Base-by-base conservation (phyloP, 1,284 basidiomycete genomes). In the Cryptococcus sp. region DNA sequence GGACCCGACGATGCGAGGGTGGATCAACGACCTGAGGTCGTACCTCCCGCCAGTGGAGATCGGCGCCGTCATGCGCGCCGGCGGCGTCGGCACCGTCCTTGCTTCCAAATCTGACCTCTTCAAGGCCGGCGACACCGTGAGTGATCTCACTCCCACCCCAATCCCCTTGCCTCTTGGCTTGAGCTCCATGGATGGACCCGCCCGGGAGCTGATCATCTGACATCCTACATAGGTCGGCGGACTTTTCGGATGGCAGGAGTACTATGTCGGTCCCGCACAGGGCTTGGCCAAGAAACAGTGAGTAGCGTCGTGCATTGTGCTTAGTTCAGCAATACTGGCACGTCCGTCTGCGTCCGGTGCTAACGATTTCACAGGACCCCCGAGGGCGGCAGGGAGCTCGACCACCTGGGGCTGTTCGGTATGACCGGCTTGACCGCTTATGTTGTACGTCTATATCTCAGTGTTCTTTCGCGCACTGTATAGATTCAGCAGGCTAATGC, bases 1-100 rank as follows among this genome's bases (percentile, higher is more conserved):
- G 71, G 90, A 92, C 68, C 88, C 90, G 36, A 88, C 88, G 0
- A 91, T 92, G 89, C 83, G 91, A 37, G 86, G 84, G 11, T 94
- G 87, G 82, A 69, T 95, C 51, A 83, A 82, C 57, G 87, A 91
- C 69, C 72, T 68, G 18, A 81, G 87, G 50, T 85, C 70, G 23
- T 81, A 81, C 64, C 66, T 81, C 36, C 75, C 76, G 3, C 80
- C 80, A 8, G 89, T 94, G 11, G 78, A 89, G 75, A 87, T 94
- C 59, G 88, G 88, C 23, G 88, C 86, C 72, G 84, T 85, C 24
- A 80, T 95, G 91, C 83, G 91, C 24, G 84, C 87, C 0, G 62
- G 64, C 3, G 88, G 84, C 3, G 75, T 94, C 18, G 91, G 86
- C 28, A 81, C 83, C 23, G 85, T 95, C 23, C 71, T 89, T 45